Evolutionary conservation across 139 green algal genomes (phyloP).

Genomic region (Picochlorum sp.): DNA sequence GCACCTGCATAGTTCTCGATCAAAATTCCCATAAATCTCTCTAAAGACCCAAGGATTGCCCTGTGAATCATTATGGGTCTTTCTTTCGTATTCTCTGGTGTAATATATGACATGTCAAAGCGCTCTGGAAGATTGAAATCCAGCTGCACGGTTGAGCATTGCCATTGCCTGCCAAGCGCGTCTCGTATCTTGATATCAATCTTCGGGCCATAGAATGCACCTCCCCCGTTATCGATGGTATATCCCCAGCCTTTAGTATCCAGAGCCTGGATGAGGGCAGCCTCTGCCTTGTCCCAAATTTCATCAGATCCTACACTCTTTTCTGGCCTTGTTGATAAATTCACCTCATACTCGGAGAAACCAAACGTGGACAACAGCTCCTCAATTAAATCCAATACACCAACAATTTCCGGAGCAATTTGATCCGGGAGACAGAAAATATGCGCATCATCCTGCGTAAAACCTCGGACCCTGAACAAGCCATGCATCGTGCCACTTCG

Average conservation of each 20-base stretch:
- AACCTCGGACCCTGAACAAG: constrained; percentile 94
- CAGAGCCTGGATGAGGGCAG: constrained; percentile 69
- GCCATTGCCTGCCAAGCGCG: constrained; percentile 91
- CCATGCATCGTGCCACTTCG: constrained; percentile 92
- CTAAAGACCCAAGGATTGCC: constrained; percentile 84
- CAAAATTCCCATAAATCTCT: constrained; percentile 96
- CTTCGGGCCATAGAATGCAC: constrained; percentile 98
- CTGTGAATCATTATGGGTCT: constrained; percentile 98
- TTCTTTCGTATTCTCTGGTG: constrained; percentile 50
- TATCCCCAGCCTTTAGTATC: constrained; percentile 65
- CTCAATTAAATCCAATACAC: constrained; percentile 81
- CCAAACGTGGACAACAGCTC: constrained; percentile 83
- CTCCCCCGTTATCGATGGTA: constrained; percentile 69
- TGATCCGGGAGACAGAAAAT: constrained; percentile 96
- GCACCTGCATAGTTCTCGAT: constrained; percentile 92
- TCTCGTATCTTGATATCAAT: constrained; percentile 94
- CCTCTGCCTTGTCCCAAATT: constrained; percentile 81
- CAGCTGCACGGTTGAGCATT: constrained; percentile 94
- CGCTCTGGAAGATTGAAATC: constrained; percentile 98
- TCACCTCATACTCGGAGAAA: constrained; percentile 81
- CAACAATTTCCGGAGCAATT: constrained; percentile 74
- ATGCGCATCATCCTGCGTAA: constrained; percentile 98
- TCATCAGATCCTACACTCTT: constrained; percentile 83
- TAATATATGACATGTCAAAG: constrained; percentile 86
- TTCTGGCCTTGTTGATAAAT: constrained; percentile 87